A percentile compares a stretch with the other conserved stretches of the same genome.
These are phyloP conservation scores for Mycena chlorophos DNA, from an alignment of 768 basidiomycete genomes.

Conservation along the genomic window DNA sequence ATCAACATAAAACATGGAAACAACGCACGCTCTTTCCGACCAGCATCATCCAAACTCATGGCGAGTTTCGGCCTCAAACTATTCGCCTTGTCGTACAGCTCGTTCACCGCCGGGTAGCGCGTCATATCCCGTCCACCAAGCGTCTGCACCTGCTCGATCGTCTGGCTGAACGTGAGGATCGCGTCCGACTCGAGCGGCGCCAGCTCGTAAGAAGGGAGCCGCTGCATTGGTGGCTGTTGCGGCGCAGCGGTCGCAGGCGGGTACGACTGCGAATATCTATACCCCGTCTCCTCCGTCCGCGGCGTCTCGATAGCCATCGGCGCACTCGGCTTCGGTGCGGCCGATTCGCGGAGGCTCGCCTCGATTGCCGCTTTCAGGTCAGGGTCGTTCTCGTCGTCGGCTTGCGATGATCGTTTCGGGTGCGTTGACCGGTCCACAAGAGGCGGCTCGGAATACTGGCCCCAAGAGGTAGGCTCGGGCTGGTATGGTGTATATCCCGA, in stretches of 20 bases:
- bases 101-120: conserved; percentile 80
- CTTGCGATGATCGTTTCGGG: conserved; percentile 35
- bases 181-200: conserved; percentile 79
- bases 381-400: conserved; percentile 88
- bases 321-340: conserved; percentile 75
- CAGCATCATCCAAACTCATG: conserved; percentile 80
- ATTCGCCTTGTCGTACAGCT: conserved; percentile 82
- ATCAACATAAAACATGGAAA: neutral
- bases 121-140: conserved; percentile 78
- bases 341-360: conserved; percentile 86
- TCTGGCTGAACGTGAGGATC: conserved; percentile 88
- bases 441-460: conserved; percentile 67
- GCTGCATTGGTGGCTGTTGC: conserved; percentile 50
- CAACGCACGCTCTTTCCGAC: conserved; percentile 75
- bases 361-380: conserved; percentile 94
- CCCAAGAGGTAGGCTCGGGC: conserved; percentile 51
- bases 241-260: conserved; percentile 35
- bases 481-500: conserved; percentile 73
- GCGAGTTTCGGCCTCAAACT: conserved; percentile 79
- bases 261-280: conserved; percentile 48
- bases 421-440: conserved; percentile 58
- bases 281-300: conserved; percentile 41
- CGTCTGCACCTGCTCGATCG: conserved; percentile 78
- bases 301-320: conserved; percentile 62
- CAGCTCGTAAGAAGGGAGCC: conserved; percentile 78